Conservation (phyloP, 2,329 filamentous ascomycete genomes). For the Diaporthe australafricana region DNA sequence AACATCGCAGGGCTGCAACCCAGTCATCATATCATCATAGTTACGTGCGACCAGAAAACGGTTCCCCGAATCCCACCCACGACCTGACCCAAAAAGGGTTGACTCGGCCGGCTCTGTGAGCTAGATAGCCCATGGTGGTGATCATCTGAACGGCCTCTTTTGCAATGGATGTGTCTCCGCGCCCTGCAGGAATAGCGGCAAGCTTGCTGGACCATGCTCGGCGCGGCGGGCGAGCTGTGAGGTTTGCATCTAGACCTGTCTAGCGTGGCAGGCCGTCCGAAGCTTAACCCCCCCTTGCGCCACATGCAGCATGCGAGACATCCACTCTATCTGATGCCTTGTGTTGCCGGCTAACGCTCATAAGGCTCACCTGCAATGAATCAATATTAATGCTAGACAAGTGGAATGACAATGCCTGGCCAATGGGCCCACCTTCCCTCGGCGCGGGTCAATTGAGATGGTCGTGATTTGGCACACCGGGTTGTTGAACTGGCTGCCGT, state of each 20-base stretch:
- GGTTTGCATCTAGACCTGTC: background rate
- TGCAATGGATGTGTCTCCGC: background rate
- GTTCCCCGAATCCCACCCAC: background rate
- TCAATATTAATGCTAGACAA: slow-evolving; percentile 19
- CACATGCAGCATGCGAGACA: slow-evolving; percentile 24
- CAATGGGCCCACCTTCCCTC: background rate
- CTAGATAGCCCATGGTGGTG: background rate
- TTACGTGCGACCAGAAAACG: background rate
- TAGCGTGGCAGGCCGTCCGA: slow-evolving; percentile 15
- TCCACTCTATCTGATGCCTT: slow-evolving; percentile 24
- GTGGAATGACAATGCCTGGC: background rate
- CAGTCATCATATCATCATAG: slow-evolving; percentile 11
- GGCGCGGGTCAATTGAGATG: too few relatives aligned
- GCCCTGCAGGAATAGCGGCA: slow-evolving; percentile 5
- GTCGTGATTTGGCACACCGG: background rate
- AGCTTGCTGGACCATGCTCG: too few relatives aligned
- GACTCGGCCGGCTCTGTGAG: slow-evolving; percentile 6
- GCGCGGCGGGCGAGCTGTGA: too few relatives aligned
- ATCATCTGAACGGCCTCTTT: background rate
- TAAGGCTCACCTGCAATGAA: slow-evolving; percentile 18
- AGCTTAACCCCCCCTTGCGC: slow-evolving; percentile 19
- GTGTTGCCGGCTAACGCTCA: background rate
- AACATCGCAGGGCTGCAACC: slow-evolving; percentile 1
- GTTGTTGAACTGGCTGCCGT: background rate
- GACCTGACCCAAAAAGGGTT: slow-evolving; percentile 10